A percentile compares a stretch with the other conserved stretches of the same genome.
phyloP scores from a whole-genome alignment of 2,329 filamentous ascomycete species.

The Dactylonectria estremocensis region DNA sequence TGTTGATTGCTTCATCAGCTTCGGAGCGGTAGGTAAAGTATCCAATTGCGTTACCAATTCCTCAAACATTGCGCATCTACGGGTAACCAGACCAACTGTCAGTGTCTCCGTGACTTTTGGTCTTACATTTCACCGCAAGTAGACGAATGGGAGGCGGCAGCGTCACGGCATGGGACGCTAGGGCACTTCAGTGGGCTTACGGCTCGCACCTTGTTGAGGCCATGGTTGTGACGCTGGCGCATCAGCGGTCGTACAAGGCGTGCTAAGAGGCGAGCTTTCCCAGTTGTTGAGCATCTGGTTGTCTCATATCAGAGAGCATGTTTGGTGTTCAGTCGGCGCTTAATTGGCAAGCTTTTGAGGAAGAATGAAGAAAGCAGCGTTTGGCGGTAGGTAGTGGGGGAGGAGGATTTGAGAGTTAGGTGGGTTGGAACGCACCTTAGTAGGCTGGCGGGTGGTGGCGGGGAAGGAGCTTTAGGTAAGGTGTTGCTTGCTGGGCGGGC shows the following conservation, averaged over 20 bases:
- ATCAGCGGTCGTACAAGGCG: conserved; percentile 30
- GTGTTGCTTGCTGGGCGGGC: background rate
- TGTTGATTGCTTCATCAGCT: background rate
- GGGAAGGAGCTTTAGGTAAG: conserved; percentile 44
- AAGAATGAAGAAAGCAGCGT: conserved; percentile 48
- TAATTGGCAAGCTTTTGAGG: conserved; percentile 43
- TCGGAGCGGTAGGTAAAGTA: background rate
- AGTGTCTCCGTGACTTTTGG: background rate
- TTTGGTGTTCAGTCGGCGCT: conserved; percentile 21
- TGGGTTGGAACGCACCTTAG: too few species aligned
- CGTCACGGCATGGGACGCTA: conserved; percentile 41
- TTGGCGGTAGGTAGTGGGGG: conserved; percentile 17
- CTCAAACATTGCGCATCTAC: background rate
- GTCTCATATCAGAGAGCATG: background rate
- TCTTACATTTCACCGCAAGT: conserved; percentile 11
- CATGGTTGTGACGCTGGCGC: conserved; percentile 20
- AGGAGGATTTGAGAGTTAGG: background rate
- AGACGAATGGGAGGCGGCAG: conserved; percentile 45
- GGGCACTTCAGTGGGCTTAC: conserved; percentile 31
- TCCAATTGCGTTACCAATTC: background rate
- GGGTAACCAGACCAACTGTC: background rate
- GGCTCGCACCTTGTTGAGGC: conserved; percentile 18
- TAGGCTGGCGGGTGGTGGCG: conserved; percentile 26
- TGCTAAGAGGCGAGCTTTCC: conserved; percentile 1
- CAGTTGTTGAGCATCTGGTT: background rate